Conservation (phyloP, 139 green algal species). For the Tetraselmis chui region DNA sequence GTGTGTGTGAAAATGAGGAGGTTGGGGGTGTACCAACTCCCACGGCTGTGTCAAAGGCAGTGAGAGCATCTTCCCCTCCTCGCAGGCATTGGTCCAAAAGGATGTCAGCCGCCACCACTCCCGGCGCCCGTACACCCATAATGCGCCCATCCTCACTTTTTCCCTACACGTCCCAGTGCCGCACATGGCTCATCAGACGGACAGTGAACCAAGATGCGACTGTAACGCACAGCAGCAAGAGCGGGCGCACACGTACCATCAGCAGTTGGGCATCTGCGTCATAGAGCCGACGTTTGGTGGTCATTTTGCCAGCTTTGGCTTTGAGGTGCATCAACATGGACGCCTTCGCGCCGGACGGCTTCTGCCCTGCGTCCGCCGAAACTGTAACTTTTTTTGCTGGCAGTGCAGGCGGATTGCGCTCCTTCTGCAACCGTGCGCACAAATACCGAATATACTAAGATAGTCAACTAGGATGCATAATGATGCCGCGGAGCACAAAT, state of each 20-base stretch:
- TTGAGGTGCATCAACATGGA: neutral
- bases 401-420: neutral
- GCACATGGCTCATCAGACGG: too few relatives aligned
- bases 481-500: too few relatives aligned
- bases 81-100: neutral
- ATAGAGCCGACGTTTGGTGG: neutral
- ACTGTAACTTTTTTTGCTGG: neutral
- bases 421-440: neutral
- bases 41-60: neutral
- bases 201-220: neutral
- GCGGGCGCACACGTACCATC: neutral
- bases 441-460: neutral
- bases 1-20: neutral
- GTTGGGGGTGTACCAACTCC: neutral
- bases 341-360: neutral
- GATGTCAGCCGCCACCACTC: neutral
- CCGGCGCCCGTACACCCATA: neutral
- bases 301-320: neutral
- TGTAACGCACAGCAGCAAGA: neutral
- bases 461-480: neutral
- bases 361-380: neutral
- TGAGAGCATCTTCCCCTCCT: neutral
- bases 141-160: neutral
- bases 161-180: neutral
- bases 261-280: neutral